A percentile compares a stretch with the other conserved stretches of the same genome.
These are phyloP conservation scores for Odontarrhena argentea DNA, from an alignment of 345 rosid species.

Conservation along the genomic window DNA sequence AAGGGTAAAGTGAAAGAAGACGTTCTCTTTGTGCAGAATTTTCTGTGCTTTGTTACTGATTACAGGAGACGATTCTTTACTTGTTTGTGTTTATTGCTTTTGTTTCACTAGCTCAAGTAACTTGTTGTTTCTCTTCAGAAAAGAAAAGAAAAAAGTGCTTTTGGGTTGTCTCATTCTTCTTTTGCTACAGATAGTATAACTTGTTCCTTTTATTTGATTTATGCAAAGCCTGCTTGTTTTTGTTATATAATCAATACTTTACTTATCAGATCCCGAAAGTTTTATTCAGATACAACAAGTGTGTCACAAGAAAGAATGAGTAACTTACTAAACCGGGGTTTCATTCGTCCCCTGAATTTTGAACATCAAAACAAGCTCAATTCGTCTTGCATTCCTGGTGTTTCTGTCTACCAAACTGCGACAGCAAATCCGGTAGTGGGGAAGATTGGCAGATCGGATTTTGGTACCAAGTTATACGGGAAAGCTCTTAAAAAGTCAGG, in stretches of 20 bases:
- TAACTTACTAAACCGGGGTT: constrained; percentile 59
- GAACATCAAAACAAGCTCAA: constrained; percentile 64
- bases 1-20: neutral
- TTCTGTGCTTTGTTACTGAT: neutral
- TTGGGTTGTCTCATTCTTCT: constrained; percentile 8
- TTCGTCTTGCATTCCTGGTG: constrained; percentile 52
- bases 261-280: constrained; percentile 40
- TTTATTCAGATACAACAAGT: constrained; percentile 47
- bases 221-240: constrained; percentile 24
- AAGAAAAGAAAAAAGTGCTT: neutral
- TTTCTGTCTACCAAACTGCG: constrained; percentile 50
- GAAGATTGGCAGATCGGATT: constrained; percentile 41
- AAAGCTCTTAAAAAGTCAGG: constrained; percentile 45
- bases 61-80: constrained; percentile 27
- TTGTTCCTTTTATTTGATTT: constrained; percentile 17
- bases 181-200: constrained; percentile 14
- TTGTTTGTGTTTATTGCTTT: constrained; percentile 6
- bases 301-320: constrained; percentile 68
- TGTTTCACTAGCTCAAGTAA: constrained; percentile 29
- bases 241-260: constrained; percentile 28
- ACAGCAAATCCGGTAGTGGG: constrained; percentile 41
- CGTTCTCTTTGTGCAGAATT: neutral
- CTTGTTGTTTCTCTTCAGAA: neutral
- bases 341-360: constrained; percentile 56
- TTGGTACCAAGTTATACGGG: constrained; percentile 53